Base-by-base conservation (phyloP, 2,329 filamentous ascomycete species). In the Aaosphaeria pasadenensis region DNA sequence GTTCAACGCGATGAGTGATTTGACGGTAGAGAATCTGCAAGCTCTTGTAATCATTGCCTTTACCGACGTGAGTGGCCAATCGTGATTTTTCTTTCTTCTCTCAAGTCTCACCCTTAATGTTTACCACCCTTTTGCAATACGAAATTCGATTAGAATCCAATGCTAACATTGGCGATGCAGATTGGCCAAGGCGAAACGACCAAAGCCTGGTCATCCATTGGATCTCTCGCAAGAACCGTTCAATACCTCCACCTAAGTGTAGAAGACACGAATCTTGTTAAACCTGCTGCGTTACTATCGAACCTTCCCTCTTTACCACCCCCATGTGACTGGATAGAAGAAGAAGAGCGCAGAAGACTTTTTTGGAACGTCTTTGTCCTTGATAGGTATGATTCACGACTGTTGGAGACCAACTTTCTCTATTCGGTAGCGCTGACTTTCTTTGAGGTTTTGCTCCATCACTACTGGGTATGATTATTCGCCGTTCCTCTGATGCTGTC, bases 361-460 rank as follows among this genome's bases (percentile, higher is more conserved):
- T 59, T 59, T 39, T 59, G 56, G 56, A 59, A 55, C 24, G 46
- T 59, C 0, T 59, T 59, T 31, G 46, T 54, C 13, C 51, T 59
- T 0, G 56, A 59, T 29, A 45, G 56, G 5, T 48, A 40, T 28
- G 39, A 36, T 36, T 36, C 33, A 36, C n/a, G 33, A 36, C 33
- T 36, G n/a, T n/a, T 36, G 33, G n/a, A 36, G n/a, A 4, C 33
- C 33, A n/a, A 36, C 4, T 2, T 9, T 36, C 33, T 36, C 33
- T 36, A 9, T 40, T 17, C 39, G 7, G 9, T 13, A 40, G 11
- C 11, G 24, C 39, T 40, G 39, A 40, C 39, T 40, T 28, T 11
- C 39, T n/a, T 28, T 13, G 24, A 40, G 39, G 24, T 40, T 55
- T 28, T 57, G 56, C 35, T 57, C 54, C 5, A 51, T 57, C 29